phyloP scores from a whole-genome alignment of 345 rosid species.

The Murraya paniculata region DNA sequence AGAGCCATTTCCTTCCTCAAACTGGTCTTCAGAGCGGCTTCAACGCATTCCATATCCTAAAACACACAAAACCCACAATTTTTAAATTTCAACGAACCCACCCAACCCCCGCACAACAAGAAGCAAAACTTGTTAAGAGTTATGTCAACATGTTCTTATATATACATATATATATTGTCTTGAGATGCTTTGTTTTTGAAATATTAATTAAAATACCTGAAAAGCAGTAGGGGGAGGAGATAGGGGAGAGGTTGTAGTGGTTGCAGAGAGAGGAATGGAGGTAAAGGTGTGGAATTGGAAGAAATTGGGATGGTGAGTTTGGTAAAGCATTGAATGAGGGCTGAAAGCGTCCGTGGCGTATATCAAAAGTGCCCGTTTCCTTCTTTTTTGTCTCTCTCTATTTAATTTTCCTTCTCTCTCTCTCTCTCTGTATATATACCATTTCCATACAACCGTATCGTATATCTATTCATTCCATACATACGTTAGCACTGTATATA shows the following conservation, averaged over 20 bases:
- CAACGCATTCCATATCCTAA: conserved; percentile 62
- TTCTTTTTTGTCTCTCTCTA: conserved; percentile 15
- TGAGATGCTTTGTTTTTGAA: neutral
- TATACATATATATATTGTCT: no score
- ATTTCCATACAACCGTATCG: neutral
- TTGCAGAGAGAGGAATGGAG: conserved; percentile 24
- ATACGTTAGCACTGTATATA: neutral
- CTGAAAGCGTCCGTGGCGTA: conserved; percentile 27
- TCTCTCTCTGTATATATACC: neutral
- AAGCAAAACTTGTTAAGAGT: neutral
- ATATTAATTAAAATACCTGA: conserved; percentile 24
- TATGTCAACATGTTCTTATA: no score
- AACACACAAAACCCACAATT: conserved; percentile 13
- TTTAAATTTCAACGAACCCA: neutral
- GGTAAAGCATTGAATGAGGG: conserved; percentile 71
- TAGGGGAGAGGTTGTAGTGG: conserved; percentile 8
- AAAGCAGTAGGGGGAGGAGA: conserved; percentile 7
- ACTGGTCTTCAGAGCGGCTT: conserved; percentile 66
- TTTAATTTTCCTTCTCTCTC: neutral
- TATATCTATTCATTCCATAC: neutral
- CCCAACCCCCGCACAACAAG: conserved; percentile 7
- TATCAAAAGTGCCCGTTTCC: conserved; percentile 34
- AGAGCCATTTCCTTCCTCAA: conserved; percentile 51
- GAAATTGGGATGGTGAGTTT: conserved; percentile 45
- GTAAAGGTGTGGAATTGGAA: conserved; percentile 23